A percentile compares a stretch with the other conserved stretches of the same genome.
These are phyloP conservation scores for Wickerhamiella lipophila DNA, from an alignment of 805 yeast species.

Conservation along the genomic window DNA sequence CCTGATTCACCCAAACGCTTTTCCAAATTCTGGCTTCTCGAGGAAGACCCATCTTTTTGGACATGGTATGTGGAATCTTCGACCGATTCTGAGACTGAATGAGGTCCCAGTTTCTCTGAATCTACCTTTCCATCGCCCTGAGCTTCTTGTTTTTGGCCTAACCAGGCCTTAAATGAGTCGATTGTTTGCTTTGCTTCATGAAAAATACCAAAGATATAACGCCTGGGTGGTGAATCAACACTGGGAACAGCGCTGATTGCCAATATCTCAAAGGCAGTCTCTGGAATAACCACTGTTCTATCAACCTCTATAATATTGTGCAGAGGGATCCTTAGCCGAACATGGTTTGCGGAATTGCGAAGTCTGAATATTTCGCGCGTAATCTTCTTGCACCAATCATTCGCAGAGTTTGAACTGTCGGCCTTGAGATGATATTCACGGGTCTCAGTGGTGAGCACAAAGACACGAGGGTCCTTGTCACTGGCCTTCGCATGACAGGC, in stretches of 20 bases:
- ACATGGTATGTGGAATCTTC: not conserved
- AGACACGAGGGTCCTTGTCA: constrained; percentile 32
- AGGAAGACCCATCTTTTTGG: not conserved
- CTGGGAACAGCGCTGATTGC: not conserved
- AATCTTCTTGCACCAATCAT: constrained; percentile 64
- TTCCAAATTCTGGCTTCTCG: not conserved
- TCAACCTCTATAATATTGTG: constrained; percentile 38
- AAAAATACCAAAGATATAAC: not conserved
- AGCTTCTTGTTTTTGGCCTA: not conserved
- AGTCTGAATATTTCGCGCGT: constrained; percentile 68
- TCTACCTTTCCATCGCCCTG: not conserved
- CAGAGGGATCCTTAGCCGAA: constrained; percentile 64
- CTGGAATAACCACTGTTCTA: not conserved
- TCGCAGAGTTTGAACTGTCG: constrained; percentile 59
- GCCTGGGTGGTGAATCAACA: not conserved
- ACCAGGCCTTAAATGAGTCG: not conserved
- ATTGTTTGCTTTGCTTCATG: constrained; percentile 6
- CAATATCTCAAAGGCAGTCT: not conserved
- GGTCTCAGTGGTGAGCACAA: constrained; percentile 46
- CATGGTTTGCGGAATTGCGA: constrained; percentile 56
- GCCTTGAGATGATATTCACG: constrained; percentile 55
- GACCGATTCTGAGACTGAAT: not conserved
- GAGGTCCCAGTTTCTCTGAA: not conserved
- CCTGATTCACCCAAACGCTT: not conserved
- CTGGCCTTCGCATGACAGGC: constrained; percentile 40